Evolutionary conservation across 352 stramenopile species (phyloP).

Genomic region (Saprolegnia parasitica): DNA sequence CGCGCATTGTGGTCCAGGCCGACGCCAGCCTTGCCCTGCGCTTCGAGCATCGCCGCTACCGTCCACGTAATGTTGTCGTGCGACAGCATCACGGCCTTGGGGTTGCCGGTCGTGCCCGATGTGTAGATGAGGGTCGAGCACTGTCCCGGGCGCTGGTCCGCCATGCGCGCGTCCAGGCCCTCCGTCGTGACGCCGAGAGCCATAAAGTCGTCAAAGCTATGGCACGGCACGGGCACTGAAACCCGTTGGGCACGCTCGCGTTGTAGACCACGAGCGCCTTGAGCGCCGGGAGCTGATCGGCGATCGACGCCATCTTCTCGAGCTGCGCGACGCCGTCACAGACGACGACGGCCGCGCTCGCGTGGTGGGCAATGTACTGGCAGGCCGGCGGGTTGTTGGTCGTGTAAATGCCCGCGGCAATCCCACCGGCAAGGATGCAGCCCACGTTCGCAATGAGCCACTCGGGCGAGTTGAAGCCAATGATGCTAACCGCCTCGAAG

Average conservation of each 20-base stretch:
- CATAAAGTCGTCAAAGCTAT: slow-evolving; percentile 25
- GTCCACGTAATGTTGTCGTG: slow-evolving; percentile 37
- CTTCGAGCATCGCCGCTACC: slow-evolving; percentile 29
- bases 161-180: slow-evolving; percentile 20
- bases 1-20: slow-evolving; percentile 38
- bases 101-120: slow-evolving; percentile 54
- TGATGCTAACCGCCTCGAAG: slow-evolving; percentile 40
- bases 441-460: slow-evolving; percentile 39
- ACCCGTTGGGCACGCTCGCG: slow-evolving; percentile 40
- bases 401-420: slow-evolving; percentile 43
- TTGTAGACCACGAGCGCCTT: slow-evolving; percentile 39
- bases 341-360: slow-evolving; percentile 33
- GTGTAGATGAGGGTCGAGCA: slow-evolving; percentile 60
- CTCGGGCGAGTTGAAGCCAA: slow-evolving; percentile 46
- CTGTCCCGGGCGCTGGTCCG: slow-evolving; percentile 31
- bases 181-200: not conserved
- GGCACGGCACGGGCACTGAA: slow-evolving; percentile 59
- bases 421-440: slow-evolving; percentile 38
- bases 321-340: slow-evolving; percentile 34
- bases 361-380: slow-evolving; percentile 38
- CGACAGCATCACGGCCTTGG: slow-evolving; percentile 75
- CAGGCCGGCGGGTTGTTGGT: slow-evolving; percentile 38
- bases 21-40: slow-evolving; percentile 35
- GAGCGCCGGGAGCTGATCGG: slow-evolving; percentile 35
- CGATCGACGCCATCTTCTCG: slow-evolving; percentile 34